Evolutionary conservation across 1,139 yeast genomes (phyloP).

Genomic region (Scheffersomyces stambukii): DNA sequence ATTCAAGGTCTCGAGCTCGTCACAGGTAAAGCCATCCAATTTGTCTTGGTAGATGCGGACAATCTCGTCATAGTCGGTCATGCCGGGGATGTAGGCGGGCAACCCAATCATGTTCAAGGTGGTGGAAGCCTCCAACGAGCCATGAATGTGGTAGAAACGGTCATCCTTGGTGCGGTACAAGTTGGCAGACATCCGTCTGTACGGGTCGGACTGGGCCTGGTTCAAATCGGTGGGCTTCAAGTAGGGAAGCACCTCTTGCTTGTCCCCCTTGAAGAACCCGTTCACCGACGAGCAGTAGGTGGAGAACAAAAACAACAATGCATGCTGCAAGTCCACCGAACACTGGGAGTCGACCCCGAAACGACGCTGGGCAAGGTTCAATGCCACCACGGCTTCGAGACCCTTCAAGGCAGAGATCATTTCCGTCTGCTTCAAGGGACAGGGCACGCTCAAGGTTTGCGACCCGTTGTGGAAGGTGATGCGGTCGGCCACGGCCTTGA

Average conservation of each 20-base stretch:
- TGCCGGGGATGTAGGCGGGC: constrained; percentile 18
- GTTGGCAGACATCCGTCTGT: constrained; percentile 29
- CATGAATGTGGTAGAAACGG: constrained; percentile 27
- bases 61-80: constrained; percentile 20
- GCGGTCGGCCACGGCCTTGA: constrained; percentile 11
- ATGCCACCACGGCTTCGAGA: constrained; percentile 21
- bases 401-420: constrained; percentile 25
- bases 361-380: constrained; percentile 17
- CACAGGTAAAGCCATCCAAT: constrained; percentile 16
- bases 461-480: constrained; percentile 14
- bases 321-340: constrained; percentile 22
- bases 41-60: constrained; percentile 18
- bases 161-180: constrained; percentile 27
- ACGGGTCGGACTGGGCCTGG: constrained; percentile 23
- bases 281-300: constrained; percentile 25
- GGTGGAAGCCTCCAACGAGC: constrained; percentile 26
- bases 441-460: constrained; percentile 17
- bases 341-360: constrained; percentile 13
- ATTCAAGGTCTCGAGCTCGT: constrained; percentile 18
- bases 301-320: constrained; percentile 22
- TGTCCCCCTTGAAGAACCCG: constrained; percentile 22
- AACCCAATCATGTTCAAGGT: constrained; percentile 30
- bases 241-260: constrained; percentile 13
- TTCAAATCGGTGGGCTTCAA: constrained; percentile 23
- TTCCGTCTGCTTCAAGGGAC: constrained; percentile 26